Percentiles rank a stretch among this genome's conserved stretches.
Conservation (phyloP, 441 rosid genomes). For the Populus hybrid region DNA sequence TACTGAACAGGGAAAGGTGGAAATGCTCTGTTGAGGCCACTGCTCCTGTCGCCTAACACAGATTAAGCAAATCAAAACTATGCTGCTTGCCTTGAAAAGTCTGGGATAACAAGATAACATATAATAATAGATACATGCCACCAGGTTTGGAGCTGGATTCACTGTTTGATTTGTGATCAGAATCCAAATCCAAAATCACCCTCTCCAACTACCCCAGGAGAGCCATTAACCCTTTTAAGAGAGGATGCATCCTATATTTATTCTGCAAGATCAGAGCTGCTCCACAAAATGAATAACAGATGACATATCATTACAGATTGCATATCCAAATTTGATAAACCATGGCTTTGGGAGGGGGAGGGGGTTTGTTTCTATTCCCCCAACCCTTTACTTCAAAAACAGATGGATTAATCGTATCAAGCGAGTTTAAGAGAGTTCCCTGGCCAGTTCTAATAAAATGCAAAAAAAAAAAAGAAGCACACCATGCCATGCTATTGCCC, state of each 20-base stretch:
- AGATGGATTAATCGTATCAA: background rate
- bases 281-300: constrained; percentile 29
- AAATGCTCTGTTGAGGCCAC: constrained; percentile 6
- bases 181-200: background rate
- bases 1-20: constrained; percentile 28
- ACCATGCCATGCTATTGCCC: background rate
- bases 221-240: constrained; percentile 17
- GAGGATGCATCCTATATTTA: constrained; percentile 1
- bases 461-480: background rate
- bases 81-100: constrained; percentile 27
- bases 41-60: constrained; percentile 22
- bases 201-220: constrained; percentile 8
- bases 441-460: too few species aligned
- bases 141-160: background rate
- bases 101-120: constrained; percentile 12
- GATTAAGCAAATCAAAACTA: constrained; percentile 4
- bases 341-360: background rate
- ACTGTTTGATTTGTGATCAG: background rate
- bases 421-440: background rate
- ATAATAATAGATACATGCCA: constrained; percentile 11
- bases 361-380: background rate
- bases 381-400: background rate
- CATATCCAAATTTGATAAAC: constrained; percentile 18
- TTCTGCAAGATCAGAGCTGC: constrained; percentile 23
- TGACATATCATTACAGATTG: constrained; percentile 24